phyloP scores from a whole-genome alignment of 2,329 filamentous ascomycete species.

The Pyrenophora graminea region DNA sequence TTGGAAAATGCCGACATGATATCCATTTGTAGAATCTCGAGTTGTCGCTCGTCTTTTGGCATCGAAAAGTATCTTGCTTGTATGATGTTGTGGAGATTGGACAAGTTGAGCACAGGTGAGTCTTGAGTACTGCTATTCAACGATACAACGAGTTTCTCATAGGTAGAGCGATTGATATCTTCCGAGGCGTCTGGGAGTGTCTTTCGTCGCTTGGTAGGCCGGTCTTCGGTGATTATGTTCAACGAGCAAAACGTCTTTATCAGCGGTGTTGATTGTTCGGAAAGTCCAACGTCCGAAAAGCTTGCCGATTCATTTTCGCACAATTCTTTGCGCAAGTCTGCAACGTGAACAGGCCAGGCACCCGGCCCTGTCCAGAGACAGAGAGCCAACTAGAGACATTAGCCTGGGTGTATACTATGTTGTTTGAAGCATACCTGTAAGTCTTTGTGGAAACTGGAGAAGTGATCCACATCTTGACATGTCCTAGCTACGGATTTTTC shows the following conservation, averaged over 20 bases:
- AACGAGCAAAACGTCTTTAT: slow-evolving; percentile 24
- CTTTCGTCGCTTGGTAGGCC: slow-evolving; percentile 39
- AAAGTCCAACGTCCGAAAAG: slow-evolving; percentile 32
- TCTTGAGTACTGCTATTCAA: slow-evolving; percentile 33
- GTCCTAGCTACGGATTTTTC: slow-evolving; percentile 22
- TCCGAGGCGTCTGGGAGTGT: slow-evolving; percentile 20
- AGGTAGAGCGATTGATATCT: slow-evolving; percentile 15
- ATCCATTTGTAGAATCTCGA: slow-evolving; percentile 27
- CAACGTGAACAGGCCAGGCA: slow-evolving; percentile 31
- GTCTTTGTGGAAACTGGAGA: slow-evolving; percentile 32
- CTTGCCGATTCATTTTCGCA: slow-evolving; percentile 20
- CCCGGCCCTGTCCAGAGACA: slow-evolving; percentile 40
- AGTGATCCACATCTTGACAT: slow-evolving; percentile 24
- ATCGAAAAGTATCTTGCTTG: slow-evolving; percentile 30
- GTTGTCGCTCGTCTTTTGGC: slow-evolving; percentile 17
- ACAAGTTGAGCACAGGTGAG: slow-evolving; percentile 25
- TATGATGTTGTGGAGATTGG: slow-evolving; percentile 31
- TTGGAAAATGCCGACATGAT: slow-evolving; percentile 35
- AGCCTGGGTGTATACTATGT: background rate
- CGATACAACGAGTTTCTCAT: slow-evolving; percentile 26
- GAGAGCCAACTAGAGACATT: slow-evolving; percentile 34
- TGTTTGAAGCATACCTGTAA: slow-evolving; percentile 34
- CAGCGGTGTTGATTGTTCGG: slow-evolving; percentile 21
- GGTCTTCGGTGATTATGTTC: slow-evolving; percentile 25
- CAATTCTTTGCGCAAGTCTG: slow-evolving; percentile 28